These are phyloP conservation scores for Trypanosoma cruzi DNA, from an alignment of 208 protist species.

Conservation along the genomic window DNA sequence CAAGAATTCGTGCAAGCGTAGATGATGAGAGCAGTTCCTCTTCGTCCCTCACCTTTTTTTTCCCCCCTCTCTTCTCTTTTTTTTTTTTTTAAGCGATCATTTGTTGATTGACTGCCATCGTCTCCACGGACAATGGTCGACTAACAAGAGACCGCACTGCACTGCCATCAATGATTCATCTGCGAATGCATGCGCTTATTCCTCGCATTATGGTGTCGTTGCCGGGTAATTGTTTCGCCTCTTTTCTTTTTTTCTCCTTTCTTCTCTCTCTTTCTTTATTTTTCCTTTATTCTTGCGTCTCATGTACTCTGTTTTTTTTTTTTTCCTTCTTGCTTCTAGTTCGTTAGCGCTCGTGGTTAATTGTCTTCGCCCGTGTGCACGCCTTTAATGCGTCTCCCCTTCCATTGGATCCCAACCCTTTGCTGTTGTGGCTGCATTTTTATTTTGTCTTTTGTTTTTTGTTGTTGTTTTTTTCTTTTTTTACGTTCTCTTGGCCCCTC, in stretches of 20 bases:
- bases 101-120: not conserved
- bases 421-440: too few relatives aligned
- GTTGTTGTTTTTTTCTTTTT: conserved; percentile 11
- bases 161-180: not conserved
- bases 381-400: not conserved
- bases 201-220: not conserved
- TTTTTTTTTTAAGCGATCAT: conserved; percentile 2
- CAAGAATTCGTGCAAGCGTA: not conserved
- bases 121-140: not conserved
- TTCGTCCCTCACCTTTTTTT: not conserved
- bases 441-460: conserved; percentile 10
- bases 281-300: not conserved
- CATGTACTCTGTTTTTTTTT: conserved; percentile 16
- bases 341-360: not conserved
- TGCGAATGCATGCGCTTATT: not conserved
- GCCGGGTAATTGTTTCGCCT: not conserved
- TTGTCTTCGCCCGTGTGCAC: not conserved
- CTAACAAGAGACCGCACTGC: not conserved
- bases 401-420: not conserved
- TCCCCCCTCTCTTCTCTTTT: conserved; percentile 15
- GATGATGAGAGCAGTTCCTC: not conserved
- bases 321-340: conserved; percentile 3
- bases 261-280: conserved; percentile 20
- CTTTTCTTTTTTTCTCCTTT: not conserved
- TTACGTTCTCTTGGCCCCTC: not conserved